phyloP scores from a whole-genome alignment of 2,329 filamentous ascomycete genomes.

The Elsinoe batatas region DNA sequence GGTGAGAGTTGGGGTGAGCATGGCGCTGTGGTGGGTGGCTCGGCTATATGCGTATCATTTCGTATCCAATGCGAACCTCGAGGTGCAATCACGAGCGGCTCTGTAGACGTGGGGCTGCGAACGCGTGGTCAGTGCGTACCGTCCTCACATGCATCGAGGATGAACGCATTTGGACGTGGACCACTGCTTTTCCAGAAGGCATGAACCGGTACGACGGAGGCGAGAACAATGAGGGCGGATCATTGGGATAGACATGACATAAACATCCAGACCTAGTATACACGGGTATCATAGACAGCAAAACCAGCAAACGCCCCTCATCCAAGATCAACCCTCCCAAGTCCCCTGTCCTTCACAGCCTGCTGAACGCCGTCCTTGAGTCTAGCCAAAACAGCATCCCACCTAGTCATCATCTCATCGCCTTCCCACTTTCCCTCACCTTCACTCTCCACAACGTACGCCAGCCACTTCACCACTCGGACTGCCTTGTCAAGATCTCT shows the following conservation, averaged over 20 bases:
- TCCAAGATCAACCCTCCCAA: constrained; percentile 37
- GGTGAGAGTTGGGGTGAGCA: constrained; percentile 51
- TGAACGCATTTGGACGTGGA: not conserved
- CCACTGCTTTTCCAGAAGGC: too few relatives aligned
- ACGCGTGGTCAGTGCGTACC: not conserved
- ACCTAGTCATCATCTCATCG: constrained; percentile 20
- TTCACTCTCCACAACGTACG: constrained; percentile 30
- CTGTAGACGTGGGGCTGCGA: not conserved
- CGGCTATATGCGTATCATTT: too few relatives aligned
- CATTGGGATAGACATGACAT: too few relatives aligned
- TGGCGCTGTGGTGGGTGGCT: not conserved
- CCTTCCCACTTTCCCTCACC: constrained; percentile 15
- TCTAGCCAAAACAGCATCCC: constrained; percentile 29
- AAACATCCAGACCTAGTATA: not conserved
- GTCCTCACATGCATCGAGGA: not conserved
- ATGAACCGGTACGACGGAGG: too few relatives aligned
- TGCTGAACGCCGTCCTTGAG: constrained; percentile 35
- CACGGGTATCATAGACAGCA: not conserved
- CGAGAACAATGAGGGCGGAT: too few relatives aligned
- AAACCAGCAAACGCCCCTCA: not conserved
- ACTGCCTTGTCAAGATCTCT: constrained; percentile 66
- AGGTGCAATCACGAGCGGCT: not conserved
- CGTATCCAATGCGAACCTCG: not conserved
- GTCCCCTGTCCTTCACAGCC: constrained; percentile 35
- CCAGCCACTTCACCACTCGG: constrained; percentile 57